These are phyloP conservation scores for Trichoderma sp. DNA, from an alignment of 2,329 filamentous ascomycete species.

Conservation along the genomic window DNA sequence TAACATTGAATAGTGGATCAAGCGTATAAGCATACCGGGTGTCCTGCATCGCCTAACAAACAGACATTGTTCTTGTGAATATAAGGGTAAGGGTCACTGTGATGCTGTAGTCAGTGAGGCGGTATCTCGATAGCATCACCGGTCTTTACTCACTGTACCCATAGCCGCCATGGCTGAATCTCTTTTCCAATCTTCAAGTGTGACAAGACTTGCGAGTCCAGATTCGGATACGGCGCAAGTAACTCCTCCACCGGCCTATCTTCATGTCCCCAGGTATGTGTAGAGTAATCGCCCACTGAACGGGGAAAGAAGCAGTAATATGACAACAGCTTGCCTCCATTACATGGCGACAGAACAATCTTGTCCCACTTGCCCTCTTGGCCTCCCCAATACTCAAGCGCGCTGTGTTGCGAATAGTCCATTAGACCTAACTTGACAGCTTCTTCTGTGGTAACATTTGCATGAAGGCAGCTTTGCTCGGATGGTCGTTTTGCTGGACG, in stretches of 20 bases:
- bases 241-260: constrained; percentile 60
- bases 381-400: constrained; percentile 73
- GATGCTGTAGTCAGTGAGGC: not conserved
- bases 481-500: constrained; percentile 62
- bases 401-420: constrained; percentile 63
- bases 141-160: constrained; percentile 54
- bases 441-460: constrained; percentile 66
- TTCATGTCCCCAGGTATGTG: constrained; percentile 62
- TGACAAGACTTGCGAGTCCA: constrained; percentile 60
- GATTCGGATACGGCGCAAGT: constrained; percentile 61
- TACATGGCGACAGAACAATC: constrained; percentile 72
- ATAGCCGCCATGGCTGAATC: constrained; percentile 65
- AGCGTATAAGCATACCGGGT: constrained; percentile 53
- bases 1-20: not conserved
- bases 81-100: constrained; percentile 59
- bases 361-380: constrained; percentile 67
- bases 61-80: constrained; percentile 56
- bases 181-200: constrained; percentile 65
- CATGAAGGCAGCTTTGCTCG: constrained; percentile 65
- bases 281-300: constrained; percentile 60
- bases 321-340: constrained; percentile 65
- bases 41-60: constrained; percentile 67
- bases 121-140: no score
- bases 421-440: constrained; percentile 62
- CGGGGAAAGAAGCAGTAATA: constrained; percentile 72